Conservation (phyloP, 2,329 filamentous ascomycete species). For the Xylaria arbuscula region DNA sequence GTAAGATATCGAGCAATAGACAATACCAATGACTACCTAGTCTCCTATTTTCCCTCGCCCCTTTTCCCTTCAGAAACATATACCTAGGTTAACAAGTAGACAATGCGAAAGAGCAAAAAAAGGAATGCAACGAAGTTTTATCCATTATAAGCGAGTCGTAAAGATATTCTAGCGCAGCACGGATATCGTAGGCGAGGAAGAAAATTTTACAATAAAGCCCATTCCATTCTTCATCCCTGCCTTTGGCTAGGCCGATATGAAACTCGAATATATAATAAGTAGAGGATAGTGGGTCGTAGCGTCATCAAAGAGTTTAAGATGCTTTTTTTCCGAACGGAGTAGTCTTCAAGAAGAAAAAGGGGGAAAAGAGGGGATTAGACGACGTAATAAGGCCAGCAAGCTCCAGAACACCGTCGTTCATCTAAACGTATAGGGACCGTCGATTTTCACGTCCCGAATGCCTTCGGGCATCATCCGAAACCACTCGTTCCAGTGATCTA, state of each 20-base stretch:
- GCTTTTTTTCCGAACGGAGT: slow-evolving; percentile 6
- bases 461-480: slow-evolving; percentile 68
- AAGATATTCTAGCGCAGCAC: slow-evolving; percentile 33
- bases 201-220: slow-evolving; percentile 29
- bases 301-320: slow-evolving; percentile 23
- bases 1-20: slow-evolving; percentile 23
- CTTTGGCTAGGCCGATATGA: slow-evolving; percentile 22
- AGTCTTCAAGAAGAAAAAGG: not conserved
- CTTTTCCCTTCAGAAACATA: slow-evolving; percentile 7
- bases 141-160: slow-evolving; percentile 33
- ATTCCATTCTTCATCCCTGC: slow-evolving; percentile 19
- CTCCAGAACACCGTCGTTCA: slow-evolving; percentile 44
- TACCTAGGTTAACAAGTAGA: slow-evolving; percentile 26
- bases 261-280: slow-evolving; percentile 24
- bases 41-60: not conserved
- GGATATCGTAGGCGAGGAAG: slow-evolving; percentile 29
- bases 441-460: slow-evolving; percentile 66
- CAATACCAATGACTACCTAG: slow-evolving; percentile 10
- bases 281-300: slow-evolving; percentile 27
- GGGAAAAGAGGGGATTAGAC: slow-evolving; percentile 6
- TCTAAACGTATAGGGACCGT: slow-evolving; percentile 61
- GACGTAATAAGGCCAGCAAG: slow-evolving; percentile 20
- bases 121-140: slow-evolving; percentile 24
- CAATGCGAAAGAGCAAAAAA: slow-evolving; percentile 10
- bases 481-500: slow-evolving; percentile 69